These are phyloP conservation scores for Trematosphaeria pertusa DNA, from an alignment of 2,329 filamentous ascomycete genomes.

Conservation along the genomic window DNA sequence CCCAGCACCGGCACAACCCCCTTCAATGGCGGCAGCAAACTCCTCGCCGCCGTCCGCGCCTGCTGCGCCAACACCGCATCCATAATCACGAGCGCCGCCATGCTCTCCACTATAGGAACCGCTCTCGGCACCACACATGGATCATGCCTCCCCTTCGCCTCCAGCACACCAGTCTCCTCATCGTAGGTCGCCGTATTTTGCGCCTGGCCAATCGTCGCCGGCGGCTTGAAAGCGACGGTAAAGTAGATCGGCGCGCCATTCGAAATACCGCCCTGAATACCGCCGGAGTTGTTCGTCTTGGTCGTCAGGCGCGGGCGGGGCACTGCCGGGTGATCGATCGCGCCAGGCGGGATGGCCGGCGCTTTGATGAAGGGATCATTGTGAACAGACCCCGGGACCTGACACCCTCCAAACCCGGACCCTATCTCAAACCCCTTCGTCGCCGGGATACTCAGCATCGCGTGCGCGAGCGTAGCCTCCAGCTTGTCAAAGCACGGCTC, in stretches of 20 bases:
- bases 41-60: constrained; percentile 55
- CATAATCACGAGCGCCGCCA: constrained; percentile 87
- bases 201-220: constrained; percentile 89
- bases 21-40: constrained; percentile 48
- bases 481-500: constrained; percentile 97
- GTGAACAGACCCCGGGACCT: constrained; percentile 86
- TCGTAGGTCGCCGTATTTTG: constrained; percentile 85
- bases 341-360: constrained; percentile 54
- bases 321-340: constrained; percentile 46
- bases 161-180: constrained; percentile 75
- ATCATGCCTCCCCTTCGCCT: constrained; percentile 93
- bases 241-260: constrained; percentile 96
- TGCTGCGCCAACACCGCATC: constrained; percentile 87
- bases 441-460: constrained; percentile 93
- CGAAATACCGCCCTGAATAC: constrained; percentile 93
- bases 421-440: constrained; percentile 97
- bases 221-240: constrained; percentile 91
- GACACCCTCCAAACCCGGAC: constrained; percentile 86
- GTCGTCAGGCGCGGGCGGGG: constrained; percentile 72
- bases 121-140: constrained; percentile 90
- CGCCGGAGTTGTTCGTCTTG: constrained; percentile 93
- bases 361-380: constrained; percentile 84
- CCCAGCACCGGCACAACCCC: constrained; percentile 46
- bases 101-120: constrained; percentile 87
- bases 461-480: constrained; percentile 88